Conservation (phyloP, 148 eudicot species). For the Vaccinium darrowii region DNA sequence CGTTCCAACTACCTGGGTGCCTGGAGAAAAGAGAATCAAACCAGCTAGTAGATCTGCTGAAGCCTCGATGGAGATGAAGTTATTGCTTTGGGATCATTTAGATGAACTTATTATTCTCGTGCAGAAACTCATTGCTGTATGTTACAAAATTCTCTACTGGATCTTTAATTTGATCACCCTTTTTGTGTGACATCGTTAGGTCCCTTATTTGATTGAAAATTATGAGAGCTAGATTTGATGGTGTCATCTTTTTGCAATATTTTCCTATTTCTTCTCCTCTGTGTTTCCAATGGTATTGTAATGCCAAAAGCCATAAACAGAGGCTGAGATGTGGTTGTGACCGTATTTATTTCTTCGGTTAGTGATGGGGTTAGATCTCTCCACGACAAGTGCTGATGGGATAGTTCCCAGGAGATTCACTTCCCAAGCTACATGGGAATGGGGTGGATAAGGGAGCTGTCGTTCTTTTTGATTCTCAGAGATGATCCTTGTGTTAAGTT, state of each 20-base stretch:
- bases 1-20: constrained; percentile 20
- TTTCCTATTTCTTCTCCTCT: not conserved
- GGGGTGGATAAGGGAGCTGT: not conserved
- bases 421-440: not conserved
- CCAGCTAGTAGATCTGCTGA: constrained; percentile 33
- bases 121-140: constrained; percentile 59
- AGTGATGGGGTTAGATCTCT: not conserved
- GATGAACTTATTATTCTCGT: constrained; percentile 61
- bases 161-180: not conserved
- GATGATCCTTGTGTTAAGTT: not conserved
- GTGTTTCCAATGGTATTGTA: not conserved
- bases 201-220: not conserved
- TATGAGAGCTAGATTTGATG: not conserved
- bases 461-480: not conserved
- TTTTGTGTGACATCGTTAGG: not conserved
- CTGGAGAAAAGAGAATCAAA: constrained; percentile 33
- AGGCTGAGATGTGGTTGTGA: not conserved
- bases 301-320: not conserved
- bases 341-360: not conserved
- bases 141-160: constrained; percentile 23
- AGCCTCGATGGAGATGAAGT: constrained; percentile 36
- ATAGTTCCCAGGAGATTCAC: not conserved
- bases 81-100: constrained; percentile 68
- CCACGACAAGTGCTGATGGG: not conserved
- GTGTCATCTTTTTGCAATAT: not conserved